Base-by-base conservation (phyloP, 306 rosid genomes). In the Gleditsia sinensis region DNA sequence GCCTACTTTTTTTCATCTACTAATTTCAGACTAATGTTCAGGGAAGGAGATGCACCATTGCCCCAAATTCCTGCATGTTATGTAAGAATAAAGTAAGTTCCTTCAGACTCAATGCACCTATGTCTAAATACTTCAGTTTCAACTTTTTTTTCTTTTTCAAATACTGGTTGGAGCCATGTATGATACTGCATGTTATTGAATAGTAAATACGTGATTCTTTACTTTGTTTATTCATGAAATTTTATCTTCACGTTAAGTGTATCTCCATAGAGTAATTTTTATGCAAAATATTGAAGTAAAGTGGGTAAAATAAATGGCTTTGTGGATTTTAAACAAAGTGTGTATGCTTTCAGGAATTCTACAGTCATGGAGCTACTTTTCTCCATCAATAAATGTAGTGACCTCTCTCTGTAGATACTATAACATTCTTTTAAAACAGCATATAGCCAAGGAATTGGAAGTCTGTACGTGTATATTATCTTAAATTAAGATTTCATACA, bases 21-120 rank as follows among this genome's bases (percentile, higher is more conserved):
- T 85, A 14, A 80, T 62, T 72, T 74, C 28, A 20, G 19, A 43
- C 30, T 65, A 57, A 69, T 77, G 71, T 79, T 74, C 89, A 93
- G 98, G 91, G 87, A 86, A 77, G 95, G 89, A 80, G 78, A 74
- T 67, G 61, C 77, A 71, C 76, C 86, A 2, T 78, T 91, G 82
- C 88, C 98, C 0, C 96, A 89, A 78, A 75, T 93, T 78, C 72
- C 76, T 30, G 63, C 91, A 27, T 82, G 75, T 46, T 87, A 83
- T 83, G 78, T 88, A 25, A 86, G 90, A 77, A 84, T 93, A 69
- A 89, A 80, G 98, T 93, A 76, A 90, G 90, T 82, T 45, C 69
- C 28, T 73, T 69, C 42, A 20, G 33, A 40, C 53, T 59, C 64
- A 51, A 7, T 58, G 19, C 56, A 33, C 30, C 19, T 54, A 0